Evolutionary conservation across 129 eudicot genomes (phyloP), one percentile per base, ranked within the genome.

Genomic region (Escallonia rubra): DNA sequence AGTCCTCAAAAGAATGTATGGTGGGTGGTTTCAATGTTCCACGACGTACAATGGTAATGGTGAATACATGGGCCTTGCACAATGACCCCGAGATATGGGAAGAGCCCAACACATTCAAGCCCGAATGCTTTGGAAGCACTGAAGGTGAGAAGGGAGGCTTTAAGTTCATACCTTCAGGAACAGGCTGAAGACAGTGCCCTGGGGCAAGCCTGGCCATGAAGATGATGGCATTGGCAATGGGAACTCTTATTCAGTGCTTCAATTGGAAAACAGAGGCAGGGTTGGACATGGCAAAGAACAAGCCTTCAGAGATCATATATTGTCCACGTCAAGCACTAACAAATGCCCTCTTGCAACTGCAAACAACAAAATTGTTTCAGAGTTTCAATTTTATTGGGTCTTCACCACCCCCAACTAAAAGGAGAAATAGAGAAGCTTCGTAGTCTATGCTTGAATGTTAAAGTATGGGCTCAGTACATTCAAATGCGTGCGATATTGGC

Each of bases 41-140:
- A 5, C 40, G 53, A 63, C 74, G 80, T 4, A 78, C 81, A 12
- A 74, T 53, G 4, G 56, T 83, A 46, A 55, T 75, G 42, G 74
- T 73, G 5, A 83, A 83, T 15, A 61, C 72, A 2, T 82, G 81
- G 81, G 79, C 72, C 52, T 78, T 78, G 60, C 87, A 78, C 10
- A 77, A 79, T 38, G 83, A 78, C 64, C 81, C 78, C 38, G 38
- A 70, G 51, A 10, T 79, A 13, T 83, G 85, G 87, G 73, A 61
- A 0, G 75, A 73, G 16, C 80, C 88, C 2, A 71, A 7, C 10
- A 50, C 48, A 40, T 76, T 79, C 61, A 78, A 46, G 43, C 88
- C 85, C 0, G 82, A 76, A 53, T 72, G 81, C 52, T 79, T 78
- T 72, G 70, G 56, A 55, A 65, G 69, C 43, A 64, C 23, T 4